A percentile compares a stretch with the other conserved stretches of the same genome.
These are phyloP conservation scores for Nicotiana obtusifolia DNA, from an alignment of 257 asterid species.

Conservation along the genomic window DNA sequence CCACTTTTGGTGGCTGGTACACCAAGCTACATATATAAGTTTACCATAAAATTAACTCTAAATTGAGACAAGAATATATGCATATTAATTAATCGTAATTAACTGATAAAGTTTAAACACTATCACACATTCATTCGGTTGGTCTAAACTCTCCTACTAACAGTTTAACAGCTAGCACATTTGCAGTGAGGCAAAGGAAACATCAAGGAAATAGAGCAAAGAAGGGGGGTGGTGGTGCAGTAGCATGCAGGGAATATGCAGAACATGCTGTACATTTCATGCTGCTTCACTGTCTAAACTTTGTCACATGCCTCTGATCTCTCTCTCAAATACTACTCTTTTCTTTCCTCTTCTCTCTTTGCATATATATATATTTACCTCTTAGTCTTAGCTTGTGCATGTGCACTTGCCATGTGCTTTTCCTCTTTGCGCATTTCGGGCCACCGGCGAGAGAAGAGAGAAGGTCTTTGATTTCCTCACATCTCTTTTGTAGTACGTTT, in stretches of 20 bases:
- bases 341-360: not conserved
- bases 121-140: not conserved
- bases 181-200: not conserved
- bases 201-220: conserved; percentile 1
- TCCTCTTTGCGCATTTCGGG: not conserved
- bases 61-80: not conserved
- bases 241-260: conserved; percentile 91
- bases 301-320: conserved; percentile 46
- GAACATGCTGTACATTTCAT: conserved; percentile 84
- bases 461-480: conserved; percentile 1
- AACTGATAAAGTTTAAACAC: too few species aligned
- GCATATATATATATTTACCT: not conserved
- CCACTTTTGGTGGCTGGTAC: too few species aligned
- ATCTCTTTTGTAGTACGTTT: not conserved
- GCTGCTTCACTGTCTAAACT: conserved; percentile 62
- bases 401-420: not conserved
- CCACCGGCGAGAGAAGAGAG: not conserved
- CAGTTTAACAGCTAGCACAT: not conserved
- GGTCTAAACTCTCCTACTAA: not conserved
- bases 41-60: not conserved
- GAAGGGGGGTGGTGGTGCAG: not conserved
- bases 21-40: not conserved
- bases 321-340: conserved; percentile 22
- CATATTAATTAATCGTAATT: too few species aligned
- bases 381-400: conserved; percentile 18